Conservation (phyloP, 2,329 filamentous ascomycete genomes). For the Hypoxylon sp. region DNA sequence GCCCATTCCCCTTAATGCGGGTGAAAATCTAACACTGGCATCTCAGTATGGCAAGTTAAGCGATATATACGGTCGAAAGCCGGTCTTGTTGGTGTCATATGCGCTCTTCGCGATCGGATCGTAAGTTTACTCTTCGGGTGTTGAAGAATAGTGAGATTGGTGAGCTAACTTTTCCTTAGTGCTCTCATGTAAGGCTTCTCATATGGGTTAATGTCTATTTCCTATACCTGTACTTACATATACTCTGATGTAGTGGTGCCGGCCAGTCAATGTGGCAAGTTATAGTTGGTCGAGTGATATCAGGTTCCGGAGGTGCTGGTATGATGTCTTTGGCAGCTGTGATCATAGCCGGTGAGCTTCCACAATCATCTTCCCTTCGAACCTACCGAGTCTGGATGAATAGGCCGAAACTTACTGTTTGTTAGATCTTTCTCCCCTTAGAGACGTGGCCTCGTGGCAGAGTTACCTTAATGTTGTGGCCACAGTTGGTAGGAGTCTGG, state of each 20-base stretch:
- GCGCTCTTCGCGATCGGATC: conserved; percentile 58
- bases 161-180: conserved; percentile 32
- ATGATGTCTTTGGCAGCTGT: conserved; percentile 61
- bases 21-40: conserved; percentile 1
- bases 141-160: background rate
- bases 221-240: too few species aligned
- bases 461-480: conserved; percentile 62
- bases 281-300: conserved; percentile 60
- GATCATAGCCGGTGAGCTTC: conserved; percentile 58
- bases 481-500: conserved; percentile 60
- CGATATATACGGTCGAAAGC: conserved; percentile 65
- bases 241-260: conserved; percentile 48
- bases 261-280: conserved; percentile 58
- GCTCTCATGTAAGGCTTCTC: conserved; percentile 44
- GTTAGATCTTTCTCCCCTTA: conserved; percentile 59
- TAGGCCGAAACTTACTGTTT: too few species aligned
- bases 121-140: conserved; percentile 47
- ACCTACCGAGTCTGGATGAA: too few species aligned
- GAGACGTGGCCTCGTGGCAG: conserved; percentile 63
- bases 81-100: conserved; percentile 59
- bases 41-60: conserved; percentile 62
- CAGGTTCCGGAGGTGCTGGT: conserved; percentile 60
- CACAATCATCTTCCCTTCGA: too few species aligned
- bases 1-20: background rate
- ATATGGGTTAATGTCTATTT: too few species aligned